Evolutionary conservation across 805 yeast species (phyloP), one percentile per base, ranked within the genome.

Genomic region (Danielia reshetovae): DNA sequence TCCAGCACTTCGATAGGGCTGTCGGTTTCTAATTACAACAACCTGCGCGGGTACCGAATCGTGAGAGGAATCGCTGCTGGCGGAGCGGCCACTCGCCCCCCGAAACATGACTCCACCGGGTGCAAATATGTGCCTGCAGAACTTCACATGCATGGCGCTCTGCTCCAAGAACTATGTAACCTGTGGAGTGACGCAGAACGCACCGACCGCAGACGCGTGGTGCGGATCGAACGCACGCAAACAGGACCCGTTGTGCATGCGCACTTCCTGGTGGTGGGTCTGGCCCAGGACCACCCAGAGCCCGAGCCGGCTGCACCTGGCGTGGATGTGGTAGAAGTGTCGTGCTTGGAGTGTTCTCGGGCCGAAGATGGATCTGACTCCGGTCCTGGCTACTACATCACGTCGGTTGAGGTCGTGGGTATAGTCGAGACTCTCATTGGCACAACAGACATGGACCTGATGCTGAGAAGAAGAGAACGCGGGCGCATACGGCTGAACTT

Each of bases 401-500:
- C 85, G 1, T 72, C 79, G 36, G 84, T 79, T 23, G 85, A 79
- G 49, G 83, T 79, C 14, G 72, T 79, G 42, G 78, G 73, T 54
- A 73, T 79, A 43, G 81, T 79, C 19, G 85, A 79, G 55, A 52
- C 77, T 33, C 52, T 79, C 29, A 75, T 79, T 42, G 80, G 81
- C 5, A 63, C 72, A 2, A 68, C 68, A 37, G 49, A 54, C 22
- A 58, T 57, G 35, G 72, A 72, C 36, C 66, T 75, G 4, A 64
- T 63, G 5, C 79, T 73, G 36, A 68, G 77, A 41, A 68, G 85
- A 40, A 68, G 74, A 39, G 85, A 79, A 50, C 54, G 83, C 30
- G 85, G 85, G n/a, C 60, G 85, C 37, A 74, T 79, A 28, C 62
- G 85, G 55, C 74, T 80, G 29, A 79, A 79, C 46, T 60, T 79